These are phyloP conservation scores for Bryoglossum gracile DNA, from an alignment of 495 filamentous ascomycete species.

Conservation along the genomic window DNA sequence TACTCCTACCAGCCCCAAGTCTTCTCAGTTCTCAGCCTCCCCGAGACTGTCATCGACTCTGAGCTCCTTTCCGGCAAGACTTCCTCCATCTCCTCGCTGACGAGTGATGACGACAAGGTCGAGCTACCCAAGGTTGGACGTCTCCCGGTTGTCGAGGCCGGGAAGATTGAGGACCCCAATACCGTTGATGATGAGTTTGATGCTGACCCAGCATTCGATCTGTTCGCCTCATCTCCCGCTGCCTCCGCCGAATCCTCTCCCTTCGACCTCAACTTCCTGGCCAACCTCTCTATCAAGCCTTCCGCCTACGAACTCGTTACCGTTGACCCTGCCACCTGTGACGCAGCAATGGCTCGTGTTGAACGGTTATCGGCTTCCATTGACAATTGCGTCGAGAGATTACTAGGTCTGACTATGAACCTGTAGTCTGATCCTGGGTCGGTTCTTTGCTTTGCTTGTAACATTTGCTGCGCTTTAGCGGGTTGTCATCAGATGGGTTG, in stretches of 20 bases:
- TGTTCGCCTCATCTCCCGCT: conserved; percentile 36
- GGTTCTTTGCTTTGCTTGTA: conserved; percentile 1
- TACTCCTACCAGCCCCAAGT: conserved; percentile 69
- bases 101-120: conserved; percentile 29
- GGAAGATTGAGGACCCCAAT: conserved; percentile 24
- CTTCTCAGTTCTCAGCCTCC: conserved; percentile 71
- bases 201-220: conserved; percentile 52
- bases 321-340: conserved; percentile 36
- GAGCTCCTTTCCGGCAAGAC: conserved; percentile 61
- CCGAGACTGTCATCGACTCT: conserved; percentile 57
- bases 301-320: conserved; percentile 51
- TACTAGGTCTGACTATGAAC: conserved; percentile 32
- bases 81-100: conserved; percentile 37
- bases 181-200: conserved; percentile 47
- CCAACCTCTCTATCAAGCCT: conserved; percentile 48
- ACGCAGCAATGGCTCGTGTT: conserved; percentile 33
- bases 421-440: conserved; percentile 23
- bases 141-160: conserved; percentile 27
- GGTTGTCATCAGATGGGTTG: neutral
- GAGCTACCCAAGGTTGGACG: conserved; percentile 35
- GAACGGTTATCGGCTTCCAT: conserved; percentile 35
- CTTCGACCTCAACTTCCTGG: conserved; percentile 36
- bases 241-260: conserved; percentile 16
- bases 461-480: conserved; percentile 25
- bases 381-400: conserved; percentile 31